Base-by-base conservation (phyloP, 2,329 filamentous ascomycete genomes). In the Arthrobotrys musiformis region DNA sequence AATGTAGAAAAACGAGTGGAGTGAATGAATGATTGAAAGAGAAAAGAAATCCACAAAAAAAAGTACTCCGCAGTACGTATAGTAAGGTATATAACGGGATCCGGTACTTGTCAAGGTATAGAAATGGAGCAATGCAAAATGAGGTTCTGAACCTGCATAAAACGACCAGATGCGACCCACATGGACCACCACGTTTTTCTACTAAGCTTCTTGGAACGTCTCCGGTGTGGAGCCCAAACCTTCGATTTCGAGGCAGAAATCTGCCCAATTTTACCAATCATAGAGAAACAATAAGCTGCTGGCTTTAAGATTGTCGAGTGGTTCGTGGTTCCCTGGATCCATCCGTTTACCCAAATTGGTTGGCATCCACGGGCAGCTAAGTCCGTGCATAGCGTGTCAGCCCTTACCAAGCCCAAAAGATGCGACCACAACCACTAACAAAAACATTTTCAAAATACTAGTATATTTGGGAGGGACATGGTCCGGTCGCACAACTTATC, bases 361-460 rank as follows among this genome's bases (percentile, higher is more conserved):
- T 77, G 44, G 60, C 52, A 19, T 33, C 48, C 48, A 52, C 66
- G 52, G 66, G 66, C 48, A 61, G 30, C 30, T 70, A 77, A 58
- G 73, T 77, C 73, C 73, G 73, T 77, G 73, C 73, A 69, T 77
- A 56, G 66, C 66, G 54, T 77, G 73, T 77, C 73, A 70, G 66
- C 73, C 66, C 58, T 70, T 77, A 76, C 73, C 66, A 77, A 70
- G 69, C 60, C 58, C 61, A 64, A 54, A 66, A 73, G 48, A 42
- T 73, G 69, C 69, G 69, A 73, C 61, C 60, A 28, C 24, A 54
- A 63, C 48, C 48, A 56, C 35, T 22, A 50, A n/a, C n/a, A n/a
- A 2, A 19, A 42, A 58, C 66, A 4, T 58, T 11, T 15, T 58
- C 66, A 56, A 76, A 64, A 42, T 40, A 24, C 7, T 46, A 24